Evolutionary conservation across 2,329 filamentous ascomycete genomes (phyloP).

Genomic region (Aureobasidium leucospermi): DNA sequence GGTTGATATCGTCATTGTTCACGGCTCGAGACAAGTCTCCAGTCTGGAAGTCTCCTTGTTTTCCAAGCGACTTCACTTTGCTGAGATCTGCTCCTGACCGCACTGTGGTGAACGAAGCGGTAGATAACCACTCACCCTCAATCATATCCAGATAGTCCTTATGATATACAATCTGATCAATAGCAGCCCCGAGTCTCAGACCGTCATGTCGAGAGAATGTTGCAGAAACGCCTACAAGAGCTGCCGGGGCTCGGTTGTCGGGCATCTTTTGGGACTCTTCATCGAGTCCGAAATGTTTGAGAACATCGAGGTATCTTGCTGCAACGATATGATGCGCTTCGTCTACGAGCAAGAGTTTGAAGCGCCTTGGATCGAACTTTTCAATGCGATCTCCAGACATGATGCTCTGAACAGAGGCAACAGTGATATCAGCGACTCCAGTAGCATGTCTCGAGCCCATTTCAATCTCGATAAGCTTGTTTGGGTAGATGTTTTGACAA

Average conservation of each 20-base stretch:
- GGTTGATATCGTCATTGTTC: conserved; percentile 74
- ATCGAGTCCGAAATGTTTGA: conserved; percentile 71
- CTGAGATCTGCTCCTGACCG: conserved; percentile 74
- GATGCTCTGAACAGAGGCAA: conserved; percentile 85
- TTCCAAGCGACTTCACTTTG: conserved; percentile 33
- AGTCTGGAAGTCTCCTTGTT: conserved; percentile 75
- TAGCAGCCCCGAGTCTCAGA: conserved; percentile 69
- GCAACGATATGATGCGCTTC: conserved; percentile 97
- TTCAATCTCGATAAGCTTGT: conserved; percentile 78
- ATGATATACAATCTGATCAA: conserved; percentile 95
- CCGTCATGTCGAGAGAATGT: conserved; percentile 76
- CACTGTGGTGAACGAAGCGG: conserved; percentile 92
- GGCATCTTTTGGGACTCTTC: conserved; percentile 36
- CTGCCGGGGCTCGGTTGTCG: conserved; percentile 41
- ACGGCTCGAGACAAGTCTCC: conserved; percentile 72
- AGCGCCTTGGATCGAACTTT: conserved; percentile 72
- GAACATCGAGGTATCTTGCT: conserved; percentile 63
- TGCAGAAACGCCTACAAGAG: conserved; percentile 84
- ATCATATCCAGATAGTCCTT: conserved; percentile 79
- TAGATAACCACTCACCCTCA: conserved; percentile 81
- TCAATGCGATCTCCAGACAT: conserved; percentile 65
- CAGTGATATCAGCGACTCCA: conserved; percentile 81
- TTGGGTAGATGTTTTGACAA: conserved; percentile 71
- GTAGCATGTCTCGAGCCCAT: conserved; percentile 75
- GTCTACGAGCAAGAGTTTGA: conserved; percentile 89